phyloP scores from a whole-genome alignment of 257 asterid genomes.

The Salvia rosmarinus region DNA sequence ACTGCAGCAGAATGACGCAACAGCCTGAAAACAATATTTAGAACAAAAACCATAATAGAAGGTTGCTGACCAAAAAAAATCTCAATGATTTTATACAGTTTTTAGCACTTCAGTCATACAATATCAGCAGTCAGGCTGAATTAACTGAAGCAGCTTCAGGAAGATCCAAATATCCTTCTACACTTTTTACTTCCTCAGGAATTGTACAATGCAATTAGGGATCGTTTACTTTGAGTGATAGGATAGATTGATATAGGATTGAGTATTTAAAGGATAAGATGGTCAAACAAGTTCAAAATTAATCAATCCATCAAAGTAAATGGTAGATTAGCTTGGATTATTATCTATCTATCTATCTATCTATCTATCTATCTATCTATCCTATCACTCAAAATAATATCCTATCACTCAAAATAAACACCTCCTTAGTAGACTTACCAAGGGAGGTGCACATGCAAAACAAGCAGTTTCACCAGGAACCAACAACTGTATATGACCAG shows the following conservation, averaged over 20 bases:
- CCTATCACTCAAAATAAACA: no score
- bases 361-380: no score
- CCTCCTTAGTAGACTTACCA: slow-evolving; percentile 57
- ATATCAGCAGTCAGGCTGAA: slow-evolving; percentile 1
- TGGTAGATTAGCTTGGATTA: no score
- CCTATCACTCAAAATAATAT: no score
- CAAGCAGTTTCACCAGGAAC: slow-evolving; percentile 99
- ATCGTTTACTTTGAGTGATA: no score
- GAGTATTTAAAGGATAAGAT: no score
- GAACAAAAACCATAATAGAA: slow-evolving; percentile 16
- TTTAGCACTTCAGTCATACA: slow-evolving; percentile 6
- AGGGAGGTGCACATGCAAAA: slow-evolving; percentile 99
- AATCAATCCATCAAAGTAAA: no score
- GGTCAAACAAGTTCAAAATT: no score
- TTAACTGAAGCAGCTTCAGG: slow-evolving; percentile 6
- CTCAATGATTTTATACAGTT: slow-evolving; percentile 3
- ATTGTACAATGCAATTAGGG: slow-evolving; percentile 4
- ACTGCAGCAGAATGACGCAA: slow-evolving; percentile 23
- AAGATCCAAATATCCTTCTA: slow-evolving; percentile 5
- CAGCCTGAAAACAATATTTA: slow-evolving; percentile 15
- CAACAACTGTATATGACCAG: slow-evolving; percentile 94
- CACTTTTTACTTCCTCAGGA: slow-evolving; percentile 1
- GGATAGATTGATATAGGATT: no score
- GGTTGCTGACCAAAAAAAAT: slow-evolving; percentile 24
- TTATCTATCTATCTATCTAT: no score